Conservation (phyloP, 345 rosid species). For the Hevea brasiliensis region DNA sequence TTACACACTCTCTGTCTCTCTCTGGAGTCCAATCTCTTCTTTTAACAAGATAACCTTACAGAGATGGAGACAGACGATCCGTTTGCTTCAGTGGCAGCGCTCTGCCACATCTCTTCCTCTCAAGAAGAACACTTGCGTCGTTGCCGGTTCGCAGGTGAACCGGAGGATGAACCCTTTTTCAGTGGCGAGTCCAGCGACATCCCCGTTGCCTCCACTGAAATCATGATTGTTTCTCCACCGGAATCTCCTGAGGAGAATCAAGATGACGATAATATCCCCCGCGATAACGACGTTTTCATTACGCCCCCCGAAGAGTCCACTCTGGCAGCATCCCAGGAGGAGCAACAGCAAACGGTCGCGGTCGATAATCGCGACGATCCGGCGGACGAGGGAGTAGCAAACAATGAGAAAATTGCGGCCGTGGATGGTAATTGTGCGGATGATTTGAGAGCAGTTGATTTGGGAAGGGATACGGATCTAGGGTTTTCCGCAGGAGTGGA, state of each 20-base stretch:
- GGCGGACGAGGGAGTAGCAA: neutral
- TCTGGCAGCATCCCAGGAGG: neutral
- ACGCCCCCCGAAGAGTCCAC: slow-evolving; percentile 32
- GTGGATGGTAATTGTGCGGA: slow-evolving; percentile 8
- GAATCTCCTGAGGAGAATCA: slow-evolving; percentile 11
- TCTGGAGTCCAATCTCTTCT: neutral
- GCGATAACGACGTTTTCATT: slow-evolving; percentile 22
- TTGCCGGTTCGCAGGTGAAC: slow-evolving; percentile 20
- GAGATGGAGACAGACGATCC: slow-evolving; percentile 25
- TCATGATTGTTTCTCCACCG: slow-evolving; percentile 42
- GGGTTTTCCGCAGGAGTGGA: slow-evolving; percentile 33
- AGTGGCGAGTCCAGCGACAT: slow-evolving; percentile 14
- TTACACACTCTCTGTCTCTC: neutral
- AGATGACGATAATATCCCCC: neutral
- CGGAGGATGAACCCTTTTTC: neutral
- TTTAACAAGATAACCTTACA: neutral
- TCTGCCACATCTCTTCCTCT: slow-evolving; percentile 28
- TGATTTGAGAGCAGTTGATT: slow-evolving; percentile 27
- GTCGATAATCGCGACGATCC: slow-evolving; percentile 1
- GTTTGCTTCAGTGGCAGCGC: slow-evolving; percentile 23
- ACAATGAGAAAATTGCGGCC: neutral
- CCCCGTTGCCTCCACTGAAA: slow-evolving; percentile 28
- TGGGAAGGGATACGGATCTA: slow-evolving; percentile 44
- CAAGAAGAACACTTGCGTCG: slow-evolving; percentile 23
- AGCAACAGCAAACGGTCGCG: neutral